These are phyloP conservation scores for Backusella liffmaniae DNA, from an alignment of 192 early-diverging fungal genomes.

Conservation along the genomic window DNA sequence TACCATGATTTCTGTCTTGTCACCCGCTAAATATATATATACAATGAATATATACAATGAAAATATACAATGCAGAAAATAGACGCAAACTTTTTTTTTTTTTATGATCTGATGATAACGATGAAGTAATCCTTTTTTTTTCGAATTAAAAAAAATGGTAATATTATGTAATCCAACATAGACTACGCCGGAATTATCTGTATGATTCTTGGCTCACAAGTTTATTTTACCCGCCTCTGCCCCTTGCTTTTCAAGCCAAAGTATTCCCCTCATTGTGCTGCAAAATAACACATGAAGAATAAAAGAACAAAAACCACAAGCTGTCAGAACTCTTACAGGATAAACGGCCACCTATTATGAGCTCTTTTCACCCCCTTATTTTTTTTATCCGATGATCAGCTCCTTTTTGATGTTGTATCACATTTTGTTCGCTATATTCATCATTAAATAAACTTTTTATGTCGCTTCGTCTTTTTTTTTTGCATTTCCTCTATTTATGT, in stretches of 20 bases:
- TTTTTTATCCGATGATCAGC: neutral
- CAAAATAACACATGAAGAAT: neutral
- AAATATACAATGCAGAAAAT: neutral
- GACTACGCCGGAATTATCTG: neutral
- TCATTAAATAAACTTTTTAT: conserved; percentile 4
- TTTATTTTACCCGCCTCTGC: neutral
- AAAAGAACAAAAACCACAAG: neutral
- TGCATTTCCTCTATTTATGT: neutral
- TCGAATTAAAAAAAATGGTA: neutral
- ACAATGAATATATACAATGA: neutral
- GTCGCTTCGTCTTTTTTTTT: neutral
- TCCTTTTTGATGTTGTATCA: conserved; percentile 2
- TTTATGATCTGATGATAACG: neutral
- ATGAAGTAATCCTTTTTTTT: neutral
- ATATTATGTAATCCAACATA: conserved; percentile 6
- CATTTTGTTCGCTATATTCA: neutral
- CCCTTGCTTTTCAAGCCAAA: neutral
- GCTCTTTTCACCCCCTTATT: neutral
- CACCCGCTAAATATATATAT: neutral
- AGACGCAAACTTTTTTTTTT: neutral
- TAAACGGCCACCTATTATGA: neutral
- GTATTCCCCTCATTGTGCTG: neutral
- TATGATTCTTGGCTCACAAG: neutral
- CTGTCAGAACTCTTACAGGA: neutral
- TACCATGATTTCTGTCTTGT: neutral